A percentile compares a stretch with the other conserved stretches of the same genome.
Conservation (phyloP, 768 basidiomycete species). For the Kwoniella heveanensis region DNA sequence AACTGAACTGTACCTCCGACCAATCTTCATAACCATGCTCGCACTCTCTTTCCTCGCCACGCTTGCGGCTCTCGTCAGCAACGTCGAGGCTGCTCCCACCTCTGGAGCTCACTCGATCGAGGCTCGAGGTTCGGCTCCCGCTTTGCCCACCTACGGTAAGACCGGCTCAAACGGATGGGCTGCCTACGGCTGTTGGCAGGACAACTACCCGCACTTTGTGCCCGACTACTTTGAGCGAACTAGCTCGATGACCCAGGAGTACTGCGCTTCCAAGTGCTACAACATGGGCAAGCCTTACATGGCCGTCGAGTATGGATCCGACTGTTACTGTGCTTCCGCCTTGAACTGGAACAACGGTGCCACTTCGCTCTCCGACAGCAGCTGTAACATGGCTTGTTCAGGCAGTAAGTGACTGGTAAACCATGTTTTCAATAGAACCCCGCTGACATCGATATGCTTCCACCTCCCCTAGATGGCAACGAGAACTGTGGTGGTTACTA, state of each 20-base stretch:
- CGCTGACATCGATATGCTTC: no score
- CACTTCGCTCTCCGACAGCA: not conserved
- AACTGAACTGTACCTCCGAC: constrained; percentile 2
- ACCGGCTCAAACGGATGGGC: constrained; percentile 10
- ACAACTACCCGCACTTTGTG: not conserved
- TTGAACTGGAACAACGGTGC: constrained; percentile 3
- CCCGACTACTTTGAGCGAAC: constrained; percentile 8
- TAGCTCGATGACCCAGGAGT: constrained; percentile 14
- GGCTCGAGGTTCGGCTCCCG: constrained; percentile 2
- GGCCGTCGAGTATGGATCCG: constrained; percentile 22
- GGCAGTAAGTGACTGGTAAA: not conserved
- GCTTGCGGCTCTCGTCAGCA: not conserved
- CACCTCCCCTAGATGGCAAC: not conserved
- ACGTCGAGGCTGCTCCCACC: not conserved
- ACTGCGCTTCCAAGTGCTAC: constrained; percentile 15
- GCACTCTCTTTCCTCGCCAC: not conserved
- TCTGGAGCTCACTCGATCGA: not conserved
- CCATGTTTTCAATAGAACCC: no score
- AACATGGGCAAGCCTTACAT: constrained; percentile 15
- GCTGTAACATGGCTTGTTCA: constrained; percentile 1
- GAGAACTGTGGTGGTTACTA: constrained; percentile 18
- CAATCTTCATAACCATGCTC: constrained; percentile 1
- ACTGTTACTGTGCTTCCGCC: constrained; percentile 20
- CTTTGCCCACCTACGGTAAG: constrained; percentile 3
- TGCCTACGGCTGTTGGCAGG: constrained; percentile 15